phyloP scores from a whole-genome alignment of 2,329 filamentous ascomycete genomes.

The Paecilomyces formosus region DNA sequence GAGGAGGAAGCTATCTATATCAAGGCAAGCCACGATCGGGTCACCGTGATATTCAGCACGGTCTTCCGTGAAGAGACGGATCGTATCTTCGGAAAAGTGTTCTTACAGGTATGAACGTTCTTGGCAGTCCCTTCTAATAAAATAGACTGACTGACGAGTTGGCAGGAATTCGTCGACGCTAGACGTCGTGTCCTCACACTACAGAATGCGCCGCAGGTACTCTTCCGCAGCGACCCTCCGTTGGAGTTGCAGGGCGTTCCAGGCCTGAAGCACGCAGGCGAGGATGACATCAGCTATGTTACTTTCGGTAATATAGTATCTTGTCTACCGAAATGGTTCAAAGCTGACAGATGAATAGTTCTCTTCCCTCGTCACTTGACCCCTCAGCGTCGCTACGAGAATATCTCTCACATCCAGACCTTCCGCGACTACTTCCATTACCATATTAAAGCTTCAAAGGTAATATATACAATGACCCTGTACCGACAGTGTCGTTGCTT shows the following conservation, averaged over 20 bases:
- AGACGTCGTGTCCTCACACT: slow-evolving; percentile 71
- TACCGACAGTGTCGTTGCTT: slow-evolving; percentile 4
- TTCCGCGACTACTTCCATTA: slow-evolving; percentile 99
- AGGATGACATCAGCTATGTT: slow-evolving; percentile 89
- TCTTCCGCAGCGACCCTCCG: slow-evolving; percentile 91
- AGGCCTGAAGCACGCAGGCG: slow-evolving; percentile 67
- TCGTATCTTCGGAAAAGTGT: slow-evolving; percentile 94
- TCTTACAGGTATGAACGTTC: slow-evolving; percentile 58
- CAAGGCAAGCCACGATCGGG: slow-evolving; percentile 93
- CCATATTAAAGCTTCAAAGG: slow-evolving; percentile 98
- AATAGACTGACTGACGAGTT: slow-evolving; percentile 6
- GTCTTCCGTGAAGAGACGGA: slow-evolving; percentile 98
- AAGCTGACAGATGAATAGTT: slow-evolving; percentile 46
- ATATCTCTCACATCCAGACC: slow-evolving; percentile 98
- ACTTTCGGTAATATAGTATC: slow-evolving; percentile 69
- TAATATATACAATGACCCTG: slow-evolving; percentile 20
- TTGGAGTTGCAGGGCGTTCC: slow-evolving; percentile 82
- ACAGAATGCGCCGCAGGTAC: slow-evolving; percentile 94
- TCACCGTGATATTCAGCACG: slow-evolving; percentile 98
- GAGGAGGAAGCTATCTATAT: slow-evolving; percentile 99
- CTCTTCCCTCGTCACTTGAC: slow-evolving; percentile 94
- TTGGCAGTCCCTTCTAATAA: neutral
- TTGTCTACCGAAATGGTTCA: neutral
- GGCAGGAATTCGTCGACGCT: slow-evolving; percentile 86
- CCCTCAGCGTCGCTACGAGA: slow-evolving; percentile 80